A percentile compares a stretch with the other conserved stretches of the same genome.
phyloP scores from a whole-genome alignment of 2,329 filamentous ascomycete genomes.

The Hypoxylon sp. region DNA sequence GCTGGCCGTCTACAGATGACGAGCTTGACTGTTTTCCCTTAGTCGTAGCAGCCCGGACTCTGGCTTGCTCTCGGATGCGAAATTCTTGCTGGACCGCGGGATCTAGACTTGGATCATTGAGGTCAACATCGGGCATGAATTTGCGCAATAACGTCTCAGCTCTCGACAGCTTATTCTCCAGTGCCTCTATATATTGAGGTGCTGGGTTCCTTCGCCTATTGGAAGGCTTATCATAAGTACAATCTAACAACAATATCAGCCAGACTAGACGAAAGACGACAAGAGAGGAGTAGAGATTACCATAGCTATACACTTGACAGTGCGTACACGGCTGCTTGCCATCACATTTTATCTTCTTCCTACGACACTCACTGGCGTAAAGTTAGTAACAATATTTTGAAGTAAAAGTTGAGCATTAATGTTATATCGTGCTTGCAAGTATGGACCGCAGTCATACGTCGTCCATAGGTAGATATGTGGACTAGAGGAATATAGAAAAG shows the following conservation, averaged over 20 bases:
- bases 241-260: constrained; percentile 66
- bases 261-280: constrained; percentile 4
- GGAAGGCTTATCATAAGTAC: constrained; percentile 94
- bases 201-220: constrained; percentile 90
- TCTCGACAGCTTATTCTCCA: constrained; percentile 83
- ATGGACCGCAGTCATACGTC: no score
- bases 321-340: constrained; percentile 91
- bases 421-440: neutral
- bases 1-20: constrained; percentile 66
- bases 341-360: constrained; percentile 89
- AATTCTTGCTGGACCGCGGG: constrained; percentile 76
- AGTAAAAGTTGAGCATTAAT: neutral
- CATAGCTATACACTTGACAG: constrained; percentile 98
- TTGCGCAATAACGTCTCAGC: constrained; percentile 82
- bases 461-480: no score
- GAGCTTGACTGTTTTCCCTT: constrained; percentile 48
- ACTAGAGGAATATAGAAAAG: constrained; percentile 12
- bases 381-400: constrained; percentile 18
- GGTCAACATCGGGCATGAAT: constrained; percentile 82
- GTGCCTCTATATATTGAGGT: constrained; percentile 89
- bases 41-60: constrained; percentile 55
- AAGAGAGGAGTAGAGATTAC: constrained; percentile 60
- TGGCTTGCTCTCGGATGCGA: constrained; percentile 62
- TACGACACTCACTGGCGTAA: constrained; percentile 61
- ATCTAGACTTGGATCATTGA: constrained; percentile 86